Conservation (phyloP, 805 yeast species). For the Metschnikowia picachoensis region DNA sequence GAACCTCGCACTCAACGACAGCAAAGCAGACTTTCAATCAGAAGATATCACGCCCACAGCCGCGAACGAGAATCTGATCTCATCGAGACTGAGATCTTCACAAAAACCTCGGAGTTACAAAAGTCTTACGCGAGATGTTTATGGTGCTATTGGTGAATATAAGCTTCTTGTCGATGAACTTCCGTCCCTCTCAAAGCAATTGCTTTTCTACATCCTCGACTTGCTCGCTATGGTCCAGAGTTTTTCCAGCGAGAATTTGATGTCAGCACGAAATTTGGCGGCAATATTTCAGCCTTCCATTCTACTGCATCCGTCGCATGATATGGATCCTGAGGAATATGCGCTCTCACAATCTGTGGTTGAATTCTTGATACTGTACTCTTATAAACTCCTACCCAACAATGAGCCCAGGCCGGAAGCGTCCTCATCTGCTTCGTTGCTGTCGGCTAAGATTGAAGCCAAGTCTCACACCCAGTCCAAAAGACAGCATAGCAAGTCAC, state of each 20-base stretch:
- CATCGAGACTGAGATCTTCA: slow-evolving; percentile 15
- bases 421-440: background rate
- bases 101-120: slow-evolving; percentile 46
- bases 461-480: slow-evolving; percentile 8
- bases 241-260: slow-evolving; percentile 70
- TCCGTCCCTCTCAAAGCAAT: slow-evolving; percentile 76
- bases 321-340: slow-evolving; percentile 88
- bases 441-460: slow-evolving; percentile 13
- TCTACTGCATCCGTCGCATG: slow-evolving; percentile 87
- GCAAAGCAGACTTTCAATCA: background rate
- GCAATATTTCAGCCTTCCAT: slow-evolving; percentile 98
- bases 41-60: background rate
- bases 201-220: slow-evolving; percentile 83
- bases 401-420: slow-evolving; percentile 18
- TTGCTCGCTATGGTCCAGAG: slow-evolving; percentile 80
- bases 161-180: slow-evolving; percentile 62
- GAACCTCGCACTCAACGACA: background rate
- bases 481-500: slow-evolving; percentile 35
- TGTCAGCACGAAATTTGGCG: slow-evolving; percentile 91
- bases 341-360: slow-evolving; percentile 81
- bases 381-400: slow-evolving; percentile 69
- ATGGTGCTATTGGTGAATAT: slow-evolving; percentile 67
- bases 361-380: slow-evolving; percentile 83
- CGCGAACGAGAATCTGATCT: background rate
- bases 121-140: slow-evolving; percentile 59